Base-by-base conservation (phyloP, 2,329 filamentous ascomycete species). In the Fusarium denticulatum region DNA sequence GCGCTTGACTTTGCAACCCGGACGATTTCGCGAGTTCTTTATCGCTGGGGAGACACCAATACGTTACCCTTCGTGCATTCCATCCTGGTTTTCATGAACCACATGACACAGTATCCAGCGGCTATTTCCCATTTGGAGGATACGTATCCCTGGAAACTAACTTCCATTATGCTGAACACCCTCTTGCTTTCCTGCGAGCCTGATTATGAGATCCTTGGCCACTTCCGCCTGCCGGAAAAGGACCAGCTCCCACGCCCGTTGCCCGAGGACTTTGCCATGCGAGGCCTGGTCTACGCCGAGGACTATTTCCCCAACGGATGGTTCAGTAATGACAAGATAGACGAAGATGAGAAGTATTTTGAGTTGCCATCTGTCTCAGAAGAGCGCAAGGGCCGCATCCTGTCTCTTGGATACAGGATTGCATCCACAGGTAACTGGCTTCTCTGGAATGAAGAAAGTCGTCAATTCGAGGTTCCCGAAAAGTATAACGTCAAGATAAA, bases 241-340 rank as follows among this genome's bases (percentile, higher is more conserved):
- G 80, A 84, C 36, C 81, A 81, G 4, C 79, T 85, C 0, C 85
- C 84, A 3, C 83, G 86, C 2, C 91, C 92, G 0, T 79, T 94
- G 0, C 91, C 91, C 0, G 93, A 94, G 55, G 93, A 95, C 68
- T 93, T 89, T 72, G 85, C 88, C 0, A 86, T 94, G 62, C 85
- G 91, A 3, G 92, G 92, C 0, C 82, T 93, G 4, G 79, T 90
- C 4, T 93, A 90, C 83, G 83, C 86, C 0, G 85, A 89, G 5
- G 83, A 84, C 16, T 91, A 91, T 63, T 91, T 88, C 60, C 90
- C 91, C 0, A 63, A 80, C 0, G 82, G 85, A 2, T 93, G 89
- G 88, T 93, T 93, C 76, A 73, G 79, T 0, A 85, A 86, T 14
- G 85, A 87, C 3, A 86, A 87, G 65, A 85, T 90, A 10, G 91